Conservation (phyloP, 2,329 filamentous ascomycete species). For the Alternaria sp. region DNA sequence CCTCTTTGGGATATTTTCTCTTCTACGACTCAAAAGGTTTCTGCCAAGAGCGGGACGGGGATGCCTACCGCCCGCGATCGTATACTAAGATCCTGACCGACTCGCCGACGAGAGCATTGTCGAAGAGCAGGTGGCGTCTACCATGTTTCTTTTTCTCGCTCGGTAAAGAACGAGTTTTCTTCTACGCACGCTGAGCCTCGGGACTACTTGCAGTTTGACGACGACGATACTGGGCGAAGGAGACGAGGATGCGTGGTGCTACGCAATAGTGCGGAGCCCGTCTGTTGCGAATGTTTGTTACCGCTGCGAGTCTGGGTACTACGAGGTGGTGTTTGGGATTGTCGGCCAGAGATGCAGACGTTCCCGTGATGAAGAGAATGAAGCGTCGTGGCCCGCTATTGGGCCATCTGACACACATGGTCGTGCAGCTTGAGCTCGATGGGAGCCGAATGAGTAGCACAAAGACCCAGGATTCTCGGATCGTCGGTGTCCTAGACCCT, state of each 20-base stretch:
- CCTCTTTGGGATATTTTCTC: neutral
- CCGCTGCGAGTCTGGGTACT: neutral
- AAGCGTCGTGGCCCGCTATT: slow-evolving; percentile 6
- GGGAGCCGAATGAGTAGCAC: slow-evolving; percentile 9
- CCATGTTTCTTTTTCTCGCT: slow-evolving; percentile 28
- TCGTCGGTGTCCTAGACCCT: slow-evolving; percentile 18
- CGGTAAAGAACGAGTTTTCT: slow-evolving; percentile 10
- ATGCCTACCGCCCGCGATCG: slow-evolving; percentile 1
- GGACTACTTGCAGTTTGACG: slow-evolving; percentile 14
- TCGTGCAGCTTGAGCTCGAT: slow-evolving; percentile 9
- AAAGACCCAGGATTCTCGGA: slow-evolving; percentile 13
- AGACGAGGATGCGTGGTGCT: slow-evolving; percentile 21
- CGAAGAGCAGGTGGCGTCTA: neutral
- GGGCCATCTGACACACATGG: slow-evolving; percentile 4
- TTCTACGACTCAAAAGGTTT: neutral
- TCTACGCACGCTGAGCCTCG: slow-evolving; percentile 23
- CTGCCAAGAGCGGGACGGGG: slow-evolving; percentile 9
- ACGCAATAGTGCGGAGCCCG: slow-evolving; percentile 17
- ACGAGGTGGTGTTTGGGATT: neutral
- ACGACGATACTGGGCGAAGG: slow-evolving; percentile 5
- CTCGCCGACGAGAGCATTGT: neutral
- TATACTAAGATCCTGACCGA: neutral
- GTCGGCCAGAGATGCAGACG: neutral
- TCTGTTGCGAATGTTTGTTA: neutral
- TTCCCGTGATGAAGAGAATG: neutral